Base-by-base conservation (phyloP, 345 rosid genomes). In the Gossypium herbaceum region DNA sequence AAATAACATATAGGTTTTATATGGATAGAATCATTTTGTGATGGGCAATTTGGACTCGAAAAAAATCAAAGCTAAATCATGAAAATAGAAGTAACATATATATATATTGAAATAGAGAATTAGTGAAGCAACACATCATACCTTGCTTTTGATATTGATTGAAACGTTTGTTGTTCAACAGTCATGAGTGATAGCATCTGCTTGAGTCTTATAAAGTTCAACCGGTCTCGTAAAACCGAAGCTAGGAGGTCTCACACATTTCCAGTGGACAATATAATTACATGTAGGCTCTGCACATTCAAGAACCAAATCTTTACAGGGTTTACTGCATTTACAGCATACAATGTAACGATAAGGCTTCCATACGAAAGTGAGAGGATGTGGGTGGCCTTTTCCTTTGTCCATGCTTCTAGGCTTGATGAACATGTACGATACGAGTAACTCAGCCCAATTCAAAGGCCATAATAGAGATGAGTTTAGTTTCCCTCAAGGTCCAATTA, bases 231-330 rank as follows among this genome's bases (percentile, higher is more conserved):
- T 0, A 43, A 1, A 0, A 19, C 9, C 2, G 17, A 65, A 34
- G 24, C 9, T 1, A 19, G 1, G 10, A 44, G 52, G 70, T 45
- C 20, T 44, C 45, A 66, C 70, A 44, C 54, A 20, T 20, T 45
- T 27, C 52, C 54, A 66, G 27, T 44, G 34, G 54, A 66, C 70
- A 43, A 22, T 5, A 44, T 66, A 66, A 19, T 66, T 19, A 52
- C 70, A 66, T 12, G 70, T 19, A 12, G 54, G 45, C 29, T 66
- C 52, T 44, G n/a, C 52, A 66, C 70, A 66, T 66, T 66, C 29
- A 20, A 66, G 54, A 66, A 52, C 70, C 52, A 66, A 20, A 20
- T 12, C 70, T 66, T 66, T 0, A 12, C 70, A 66, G 52, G 17
- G 52, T 1, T 66, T 0, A 20, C 52, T 1, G 50, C 70, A 66